Percentiles rank a stretch among this genome's conserved stretches.
These are phyloP conservation scores for Thymus quinquecostatus DNA, from an alignment of 257 asterid genomes.

Conservation along the genomic window DNA sequence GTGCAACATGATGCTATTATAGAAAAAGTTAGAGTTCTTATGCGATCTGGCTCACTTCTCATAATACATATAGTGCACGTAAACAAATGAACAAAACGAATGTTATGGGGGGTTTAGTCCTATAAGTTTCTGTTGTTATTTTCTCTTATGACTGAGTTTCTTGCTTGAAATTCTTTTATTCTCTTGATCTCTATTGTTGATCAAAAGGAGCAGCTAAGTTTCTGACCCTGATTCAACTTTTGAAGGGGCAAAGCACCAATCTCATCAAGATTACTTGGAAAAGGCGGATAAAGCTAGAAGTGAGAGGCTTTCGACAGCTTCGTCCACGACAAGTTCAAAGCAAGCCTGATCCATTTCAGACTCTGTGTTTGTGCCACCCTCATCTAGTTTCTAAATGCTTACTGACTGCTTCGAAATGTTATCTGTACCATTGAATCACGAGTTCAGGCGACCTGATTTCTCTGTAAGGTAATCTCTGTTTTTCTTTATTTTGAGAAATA, in stretches of 20 bases:
- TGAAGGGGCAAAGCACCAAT: conserved; percentile 72
- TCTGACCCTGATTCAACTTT: not conserved
- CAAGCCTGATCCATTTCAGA: conserved; percentile 1
- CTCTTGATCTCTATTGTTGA: not conserved
- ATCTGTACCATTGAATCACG: not conserved
- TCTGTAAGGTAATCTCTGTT: not conserved
- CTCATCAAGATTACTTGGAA: conserved; percentile 93
- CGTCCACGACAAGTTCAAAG: conserved; percentile 42
- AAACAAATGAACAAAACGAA: not conserved
- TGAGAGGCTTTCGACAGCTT: conserved; percentile 66
- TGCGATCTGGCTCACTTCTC: not conserved
- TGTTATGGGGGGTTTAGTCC: not conserved
- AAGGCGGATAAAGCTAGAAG: conserved; percentile 80
- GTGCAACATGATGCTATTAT: not conserved
- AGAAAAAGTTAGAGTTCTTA: not conserved
- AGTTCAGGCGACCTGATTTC: not conserved
- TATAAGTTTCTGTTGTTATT: not conserved
- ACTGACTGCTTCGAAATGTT: not conserved
- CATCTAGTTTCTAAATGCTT: not conserved
- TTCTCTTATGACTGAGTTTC: not conserved
- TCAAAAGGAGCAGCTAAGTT: not conserved
- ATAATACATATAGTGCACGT: not conserved
- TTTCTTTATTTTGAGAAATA: not conserved
- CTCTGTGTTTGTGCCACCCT: conserved; percentile 1
- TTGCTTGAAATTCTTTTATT: not conserved